phyloP scores from a whole-genome alignment of 2,329 filamentous ascomycete species.

The Aspergillus felis region DNA sequence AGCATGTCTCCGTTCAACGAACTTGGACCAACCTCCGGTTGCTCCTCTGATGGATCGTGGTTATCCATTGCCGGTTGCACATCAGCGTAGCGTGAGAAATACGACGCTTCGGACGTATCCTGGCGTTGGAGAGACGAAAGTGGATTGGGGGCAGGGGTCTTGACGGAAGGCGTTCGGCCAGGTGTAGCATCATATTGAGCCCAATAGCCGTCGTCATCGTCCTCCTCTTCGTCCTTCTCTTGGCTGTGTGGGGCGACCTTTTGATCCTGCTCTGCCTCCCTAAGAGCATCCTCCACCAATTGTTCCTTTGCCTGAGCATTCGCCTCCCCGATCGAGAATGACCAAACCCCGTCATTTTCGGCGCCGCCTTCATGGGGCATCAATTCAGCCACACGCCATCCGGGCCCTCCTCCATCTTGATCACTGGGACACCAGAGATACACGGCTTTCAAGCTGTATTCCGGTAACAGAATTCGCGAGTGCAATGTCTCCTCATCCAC shows the following conservation, averaged over 20 bases:
- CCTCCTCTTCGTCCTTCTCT: conserved; percentile 42
- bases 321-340: conserved; percentile 51
- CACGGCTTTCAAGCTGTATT: conserved; percentile 53
- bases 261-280: conserved; percentile 23
- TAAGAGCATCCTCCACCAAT: conserved; percentile 34
- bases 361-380: conserved; percentile 48
- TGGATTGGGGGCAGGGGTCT: conserved; percentile 30
- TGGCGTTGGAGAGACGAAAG: conserved; percentile 25
- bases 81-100: conserved; percentile 59
- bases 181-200: conserved; percentile 59
- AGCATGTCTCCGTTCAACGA: conserved; percentile 54
- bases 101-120: conserved; percentile 51
- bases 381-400: conserved; percentile 59
- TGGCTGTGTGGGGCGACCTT: conserved; percentile 14
- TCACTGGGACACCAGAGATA: conserved; percentile 61
- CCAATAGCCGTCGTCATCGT: conserved; percentile 64
- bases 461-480: conserved; percentile 49
- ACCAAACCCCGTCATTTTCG: conserved; percentile 52
- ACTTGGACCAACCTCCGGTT: conserved; percentile 45
- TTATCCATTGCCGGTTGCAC: conserved; percentile 63
- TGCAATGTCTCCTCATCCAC: conserved; percentile 61
- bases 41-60: conserved; percentile 57
- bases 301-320: conserved; percentile 43
- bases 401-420: conserved; percentile 48
- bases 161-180: conserved; percentile 45